Evolutionary conservation across 805 yeast species (phyloP), one percentile per base, ranked within the genome.

Genomic region (Wickerhamiella azyma): DNA sequence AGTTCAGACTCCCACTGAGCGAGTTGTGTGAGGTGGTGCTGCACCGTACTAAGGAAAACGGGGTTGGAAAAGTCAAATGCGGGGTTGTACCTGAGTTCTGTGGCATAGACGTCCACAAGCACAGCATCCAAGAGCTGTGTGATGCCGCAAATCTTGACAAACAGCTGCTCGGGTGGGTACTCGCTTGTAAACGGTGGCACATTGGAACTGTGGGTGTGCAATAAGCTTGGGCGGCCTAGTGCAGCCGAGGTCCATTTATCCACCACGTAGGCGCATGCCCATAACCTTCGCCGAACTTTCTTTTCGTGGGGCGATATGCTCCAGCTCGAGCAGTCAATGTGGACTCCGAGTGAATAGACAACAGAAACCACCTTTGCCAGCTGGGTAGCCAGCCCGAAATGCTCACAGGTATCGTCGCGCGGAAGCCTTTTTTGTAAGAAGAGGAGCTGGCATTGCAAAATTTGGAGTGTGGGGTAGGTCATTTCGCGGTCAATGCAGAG

Each of bases 231-330:
- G 19, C 64, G 54, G 10, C 67, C 66, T 3, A 59, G 45, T 26
- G 53, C 53, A 4, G 58, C 56, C 1, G 66, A 54, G 3, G 55
- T 49, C 68, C 68, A 65, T 45, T 61, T 62, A 45, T 65, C 69
- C 39, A 56, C 55, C 13, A 57, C 57, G 39, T 52, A 64, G n/a
- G 58, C 55, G 0, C 59, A 54, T 35, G 65, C 61, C 65, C 67
- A 62, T 14, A 64, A 50, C 14, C 64, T 48, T 7, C 53, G 49
- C 13, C 69, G 50, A 2, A 64, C 50, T 24, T 53, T 44, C 41
- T 61, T 64, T 29, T 56, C 61, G 33, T 56, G 53, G 10, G 50
- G 53, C 3, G 63, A 55, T 28, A 65, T 60, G 13, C 53, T 51
- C 68, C 69, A 65, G 21, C 48, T 30, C 6, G 57, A 32, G 48